Evolutionary conservation across 495 filamentous ascomycete species (phyloP).

Genomic region (Friedmanniomyces endolithicus): DNA sequence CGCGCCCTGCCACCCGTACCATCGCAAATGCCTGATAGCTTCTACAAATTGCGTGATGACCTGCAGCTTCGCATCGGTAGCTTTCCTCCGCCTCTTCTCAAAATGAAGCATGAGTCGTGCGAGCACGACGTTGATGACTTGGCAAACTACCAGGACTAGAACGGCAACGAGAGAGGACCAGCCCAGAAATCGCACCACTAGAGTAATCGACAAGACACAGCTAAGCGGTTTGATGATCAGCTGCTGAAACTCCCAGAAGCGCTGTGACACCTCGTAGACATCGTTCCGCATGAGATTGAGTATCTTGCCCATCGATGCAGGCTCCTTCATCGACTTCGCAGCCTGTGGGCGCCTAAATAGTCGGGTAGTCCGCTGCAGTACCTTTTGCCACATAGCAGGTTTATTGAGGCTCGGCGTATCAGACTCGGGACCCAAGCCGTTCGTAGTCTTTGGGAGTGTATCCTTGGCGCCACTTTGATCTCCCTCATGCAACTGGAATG

Average conservation of each 20-base stretch:
- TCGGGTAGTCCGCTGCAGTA: slow-evolving; percentile 1
- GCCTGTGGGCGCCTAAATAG: slow-evolving; percentile 18
- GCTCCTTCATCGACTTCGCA: slow-evolving; percentile 33
- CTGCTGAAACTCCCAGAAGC: slow-evolving; percentile 66
- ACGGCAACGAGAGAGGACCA: slow-evolving; percentile 67
- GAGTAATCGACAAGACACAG: slow-evolving; percentile 50
- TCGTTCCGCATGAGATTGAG: slow-evolving; percentile 66
- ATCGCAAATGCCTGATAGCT: slow-evolving; percentile 70
- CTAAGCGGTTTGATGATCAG: slow-evolving; percentile 56
- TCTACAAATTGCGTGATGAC: slow-evolving; percentile 69
- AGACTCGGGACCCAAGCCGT: background rate
- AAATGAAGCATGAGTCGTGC: slow-evolving; percentile 48
- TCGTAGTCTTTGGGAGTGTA: slow-evolving; percentile 1
- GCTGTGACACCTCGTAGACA: slow-evolving; percentile 70
- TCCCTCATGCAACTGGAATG: background rate
- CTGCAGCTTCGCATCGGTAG: slow-evolving; percentile 61
- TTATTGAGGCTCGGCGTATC: slow-evolving; percentile 4
- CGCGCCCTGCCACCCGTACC: slow-evolving; percentile 74
- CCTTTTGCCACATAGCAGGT: background rate
- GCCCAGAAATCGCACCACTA: slow-evolving; percentile 65
- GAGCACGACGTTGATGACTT: slow-evolving; percentile 50
- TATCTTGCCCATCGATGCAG: slow-evolving; percentile 71
- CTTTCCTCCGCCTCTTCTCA: slow-evolving; percentile 50
- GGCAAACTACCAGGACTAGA: slow-evolving; percentile 48
- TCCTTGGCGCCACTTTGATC: slow-evolving; percentile 24